Base-by-base conservation (phyloP, 176 grass and related monocot species). In the Lolium multiflorum region DNA sequence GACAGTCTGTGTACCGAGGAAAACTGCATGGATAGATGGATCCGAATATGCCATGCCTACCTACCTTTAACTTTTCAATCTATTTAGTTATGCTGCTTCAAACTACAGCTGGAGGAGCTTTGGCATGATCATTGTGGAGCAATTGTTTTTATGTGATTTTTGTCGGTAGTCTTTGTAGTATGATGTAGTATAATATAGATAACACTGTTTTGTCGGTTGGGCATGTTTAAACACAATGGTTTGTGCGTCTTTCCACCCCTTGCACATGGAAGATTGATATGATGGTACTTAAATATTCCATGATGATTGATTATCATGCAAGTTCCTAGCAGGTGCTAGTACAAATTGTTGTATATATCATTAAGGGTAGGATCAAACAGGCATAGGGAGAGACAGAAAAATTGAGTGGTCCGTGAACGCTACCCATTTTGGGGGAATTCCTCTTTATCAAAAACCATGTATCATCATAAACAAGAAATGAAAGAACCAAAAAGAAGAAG, bases 381-480 rank as follows among this genome's bases (percentile, higher is more conserved):
- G 39, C 39, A 54, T 3, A 73, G 44, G 54, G 11, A 59, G 2
- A 18, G 9, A 35, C 3, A 4, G 7, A 20, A 9, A 20, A 1
- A 6, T 14, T 18, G 7, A 63, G 10, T 25, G 14, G 59, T 20
- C 65, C 65, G 2, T 10, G 17, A 17, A 74, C 8, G 38, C 43
- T 81, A 10, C 47, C 12, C 68, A 37, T 76, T 9, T 50, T 47
- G 20, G 48, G 31, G 61, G 41, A 10, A 74, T 85, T 59, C 48
- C 24, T 85, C 62, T 61, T 25, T 78, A 26, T 59, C 21, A 37
- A 89, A 68, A 81, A 81, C 48, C 31, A 55, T 61, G n/a, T 48
- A 91, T 7, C 77, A 82, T 47, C 59, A 78, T 85, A 48, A 91
- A 82, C 84, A 71, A 86, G 20, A 84, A 77, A 80, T 56, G 16